Evolutionary conservation across 192 early-diverging fungal species (phyloP), one percentile per base, ranked within the genome.

Genomic region (Gigaspora rosea): DNA sequence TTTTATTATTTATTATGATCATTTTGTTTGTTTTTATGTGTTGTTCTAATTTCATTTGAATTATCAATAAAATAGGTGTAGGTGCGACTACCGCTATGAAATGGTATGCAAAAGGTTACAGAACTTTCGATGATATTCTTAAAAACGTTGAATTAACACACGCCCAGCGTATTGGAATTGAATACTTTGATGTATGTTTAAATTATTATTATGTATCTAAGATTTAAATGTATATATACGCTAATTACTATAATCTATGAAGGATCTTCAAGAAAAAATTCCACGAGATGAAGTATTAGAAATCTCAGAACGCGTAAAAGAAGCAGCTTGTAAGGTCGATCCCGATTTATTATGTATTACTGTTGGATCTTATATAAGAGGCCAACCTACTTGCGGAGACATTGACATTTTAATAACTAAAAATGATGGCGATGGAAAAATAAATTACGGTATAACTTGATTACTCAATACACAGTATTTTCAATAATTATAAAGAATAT

Each of bases 391-490:
- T n/a, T 66, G 64, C 18, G 64, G 64, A 47, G 64, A 66, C n/a
- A 47, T 66, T 66, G 64, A 66, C 46, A 66, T 66, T 20, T n/a
- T 66, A 41, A 46, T 66, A 8, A 66, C 64, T 46, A 36, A 35
- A 10, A 66, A 66, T 8, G 64, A 46, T 66, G 41, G 16, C 0
- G 64, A 66, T 7, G 64, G 64, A 9, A 66, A 33, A 11, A 47
- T 8, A n/a, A 16, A 66, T 66, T 41, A n/a, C 2, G 64, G 64
- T 66, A 66, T 46, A 20, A 47, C 9, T 65, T 64, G 0, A 4
- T 7, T 41, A 36, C 18, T n/a, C 36, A 13, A 32, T 11, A 6
- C 35, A 10, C 7, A 2, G 7, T 5, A 66, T 36, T 18, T 35
- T 18, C 12, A 18, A 48, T 47, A 4, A 7, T 20, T 9, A n/a